Conservation (phyloP, 108 stramenopile species). For the Bacterosira constricta region DNA sequence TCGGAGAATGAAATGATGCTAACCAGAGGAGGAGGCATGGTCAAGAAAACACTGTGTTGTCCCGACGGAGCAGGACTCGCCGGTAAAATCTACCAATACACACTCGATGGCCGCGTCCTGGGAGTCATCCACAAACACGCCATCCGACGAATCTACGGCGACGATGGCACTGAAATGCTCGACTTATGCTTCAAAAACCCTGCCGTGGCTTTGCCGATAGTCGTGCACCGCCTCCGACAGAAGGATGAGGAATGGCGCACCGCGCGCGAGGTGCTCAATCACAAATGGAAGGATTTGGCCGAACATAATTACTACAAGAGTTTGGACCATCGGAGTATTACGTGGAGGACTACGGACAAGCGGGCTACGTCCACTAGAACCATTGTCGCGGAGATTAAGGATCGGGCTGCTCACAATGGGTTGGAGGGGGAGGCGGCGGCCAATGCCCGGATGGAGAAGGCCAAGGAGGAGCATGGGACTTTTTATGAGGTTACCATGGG, state of each 20-base stretch:
- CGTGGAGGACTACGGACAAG: slow-evolving; percentile 86
- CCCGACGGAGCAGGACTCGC: slow-evolving; percentile 60
- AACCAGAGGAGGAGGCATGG: slow-evolving; percentile 19
- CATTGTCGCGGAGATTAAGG: slow-evolving; percentile 86
- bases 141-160: slow-evolving; percentile 95
- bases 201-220: slow-evolving; percentile 92
- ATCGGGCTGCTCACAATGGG: slow-evolving; percentile 79
- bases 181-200: slow-evolving; percentile 96
- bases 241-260: slow-evolving; percentile 92
- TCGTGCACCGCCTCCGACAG: slow-evolving; percentile 95
- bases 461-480: slow-evolving; percentile 85
- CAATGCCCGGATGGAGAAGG: slow-evolving; percentile 78
- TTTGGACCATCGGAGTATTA: slow-evolving; percentile 87
- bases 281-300: slow-evolving; percentile 87
- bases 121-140: slow-evolving; percentile 93
- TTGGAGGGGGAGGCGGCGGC: slow-evolving; percentile 71
- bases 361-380: slow-evolving; percentile 81
- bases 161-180: slow-evolving; percentile 91
- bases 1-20: slow-evolving; percentile 52
- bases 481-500: slow-evolving; percentile 89
- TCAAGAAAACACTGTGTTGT: slow-evolving; percentile 1
- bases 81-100: slow-evolving; percentile 75
- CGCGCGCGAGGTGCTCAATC: slow-evolving; percentile 83
- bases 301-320: slow-evolving; percentile 86
- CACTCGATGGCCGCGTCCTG: slow-evolving; percentile 85